A percentile compares a stretch with the other conserved stretches of the same genome.
These are phyloP conservation scores for Cercospora berteroae DNA, from an alignment of 2,329 filamentous ascomycete genomes.

Conservation along the genomic window DNA sequence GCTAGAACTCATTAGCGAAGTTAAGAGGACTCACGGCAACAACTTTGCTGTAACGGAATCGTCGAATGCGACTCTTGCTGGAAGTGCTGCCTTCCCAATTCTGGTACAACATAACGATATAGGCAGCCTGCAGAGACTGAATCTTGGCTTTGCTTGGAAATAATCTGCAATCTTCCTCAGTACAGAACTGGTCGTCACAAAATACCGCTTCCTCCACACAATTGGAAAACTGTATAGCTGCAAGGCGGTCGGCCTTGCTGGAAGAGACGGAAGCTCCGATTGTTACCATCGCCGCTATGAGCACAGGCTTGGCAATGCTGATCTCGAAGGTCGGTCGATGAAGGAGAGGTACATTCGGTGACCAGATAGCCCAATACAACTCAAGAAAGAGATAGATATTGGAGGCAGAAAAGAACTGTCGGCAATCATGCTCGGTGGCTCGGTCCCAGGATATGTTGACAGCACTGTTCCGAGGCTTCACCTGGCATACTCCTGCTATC, in stretches of 20 bases:
- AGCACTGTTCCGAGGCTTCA: conserved; percentile 11
- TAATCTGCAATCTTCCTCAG: neutral
- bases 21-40: conserved; percentile 4
- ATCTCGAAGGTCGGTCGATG: conserved; percentile 9
- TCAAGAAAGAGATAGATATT: conserved; percentile 3
- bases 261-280: conserved; percentile 13
- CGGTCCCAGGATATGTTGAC: neutral
- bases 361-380: conserved; percentile 13
- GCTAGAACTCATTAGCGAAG: neutral
- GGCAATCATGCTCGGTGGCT: neutral
- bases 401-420: conserved; percentile 1
- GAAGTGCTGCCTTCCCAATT: conserved; percentile 11
- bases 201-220: conserved; percentile 13
- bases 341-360: conserved; percentile 10
- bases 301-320: neutral
- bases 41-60: conserved; percentile 9
- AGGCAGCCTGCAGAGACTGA: conserved; percentile 11
- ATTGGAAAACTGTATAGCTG: conserved; percentile 1
- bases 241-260: neutral
- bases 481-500: neutral
- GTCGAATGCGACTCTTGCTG: conserved; percentile 10
- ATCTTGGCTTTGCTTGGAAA: conserved; percentile 4
- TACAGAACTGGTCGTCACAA: conserved; percentile 11
- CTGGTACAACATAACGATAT: conserved; percentile 11
- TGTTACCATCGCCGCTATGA: conserved; percentile 9